A percentile compares a stretch with the other conserved stretches of the same genome.
These are phyloP conservation scores for Chrysanthemum lavandulifolium DNA, from an alignment of 129 eudicot genomes.

Conservation along the genomic window DNA sequence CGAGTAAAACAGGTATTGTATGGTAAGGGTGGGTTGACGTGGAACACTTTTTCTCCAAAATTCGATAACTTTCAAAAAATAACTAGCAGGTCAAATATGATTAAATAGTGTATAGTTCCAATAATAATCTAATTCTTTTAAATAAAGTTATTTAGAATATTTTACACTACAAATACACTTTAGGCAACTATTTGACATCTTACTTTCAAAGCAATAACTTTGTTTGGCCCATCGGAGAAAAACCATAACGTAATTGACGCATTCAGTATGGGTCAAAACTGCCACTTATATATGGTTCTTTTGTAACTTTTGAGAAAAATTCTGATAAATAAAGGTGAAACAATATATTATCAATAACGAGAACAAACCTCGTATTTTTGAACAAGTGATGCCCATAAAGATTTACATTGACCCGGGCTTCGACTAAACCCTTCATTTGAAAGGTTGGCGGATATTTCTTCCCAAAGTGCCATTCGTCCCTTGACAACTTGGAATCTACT, in stretches of 20 bases:
- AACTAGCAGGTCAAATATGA: not conserved
- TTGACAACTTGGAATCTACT: conserved; percentile 80
- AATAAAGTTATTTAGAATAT: not conserved
- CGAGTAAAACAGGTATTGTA: not conserved
- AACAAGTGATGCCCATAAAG: conserved; percentile 84
- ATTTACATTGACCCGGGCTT: conserved; percentile 93
- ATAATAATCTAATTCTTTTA: not conserved
- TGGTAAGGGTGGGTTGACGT: not conserved
- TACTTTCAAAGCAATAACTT: not conserved
- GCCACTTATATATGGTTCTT: not conserved
- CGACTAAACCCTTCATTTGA: conserved; percentile 62
- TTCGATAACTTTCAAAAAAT: not conserved
- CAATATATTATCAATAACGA: not conserved
- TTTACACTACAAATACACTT: not conserved
- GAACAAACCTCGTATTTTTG: conserved; percentile 90
- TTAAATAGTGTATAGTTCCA: not conserved
- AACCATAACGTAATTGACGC: too few relatives aligned
- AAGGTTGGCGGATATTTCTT: conserved; percentile 73
- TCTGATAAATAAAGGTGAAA: not conserved
- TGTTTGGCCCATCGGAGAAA: not conserved
- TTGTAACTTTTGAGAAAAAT: not conserved
- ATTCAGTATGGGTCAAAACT: not conserved
- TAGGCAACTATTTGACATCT: not conserved
- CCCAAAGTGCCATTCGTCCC: conserved; percentile 99
- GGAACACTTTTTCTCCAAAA: not conserved